Conservation (phyloP, 495 filamentous ascomycete species). For the Neurospora terricola region DNA sequence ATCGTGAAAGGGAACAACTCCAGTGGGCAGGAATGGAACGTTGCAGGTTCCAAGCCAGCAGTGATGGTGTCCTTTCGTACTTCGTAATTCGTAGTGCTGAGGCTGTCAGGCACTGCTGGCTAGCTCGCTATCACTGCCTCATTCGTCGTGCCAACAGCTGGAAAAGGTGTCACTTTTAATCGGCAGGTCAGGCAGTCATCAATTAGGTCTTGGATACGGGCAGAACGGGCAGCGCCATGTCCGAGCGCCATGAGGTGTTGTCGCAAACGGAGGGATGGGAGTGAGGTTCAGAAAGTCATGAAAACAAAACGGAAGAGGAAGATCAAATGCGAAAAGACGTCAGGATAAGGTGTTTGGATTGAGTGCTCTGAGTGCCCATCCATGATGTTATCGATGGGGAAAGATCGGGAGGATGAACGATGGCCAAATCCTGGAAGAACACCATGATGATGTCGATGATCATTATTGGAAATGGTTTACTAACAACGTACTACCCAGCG, state of each 20-base stretch:
- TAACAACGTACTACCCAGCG: no score
- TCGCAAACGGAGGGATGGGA: neutral
- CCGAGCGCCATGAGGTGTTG: neutral
- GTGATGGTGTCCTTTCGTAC: neutral
- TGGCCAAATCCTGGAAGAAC: neutral
- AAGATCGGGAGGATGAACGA: neutral
- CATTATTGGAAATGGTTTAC: neutral
- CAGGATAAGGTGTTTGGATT: neutral
- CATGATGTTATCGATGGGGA: neutral
- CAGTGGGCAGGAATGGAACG: neutral
- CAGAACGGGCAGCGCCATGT: neutral
- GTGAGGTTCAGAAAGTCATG: neutral
- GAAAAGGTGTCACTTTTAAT: neutral
- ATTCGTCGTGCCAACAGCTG: neutral
- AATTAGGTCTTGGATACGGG: neutral
- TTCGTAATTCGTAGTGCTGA: neutral
- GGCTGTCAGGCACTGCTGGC: neutral
- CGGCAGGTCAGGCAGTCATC: neutral
- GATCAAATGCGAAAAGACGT: neutral
- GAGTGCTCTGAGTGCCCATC: neutral
- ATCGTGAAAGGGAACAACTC: neutral
- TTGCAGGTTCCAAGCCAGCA: neutral
- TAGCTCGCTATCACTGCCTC: neutral
- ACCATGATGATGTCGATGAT: neutral
- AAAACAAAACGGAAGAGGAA: neutral